Base-by-base conservation (phyloP, 2,329 filamentous ascomycete species). In the Didymellaceae sp. region DNA sequence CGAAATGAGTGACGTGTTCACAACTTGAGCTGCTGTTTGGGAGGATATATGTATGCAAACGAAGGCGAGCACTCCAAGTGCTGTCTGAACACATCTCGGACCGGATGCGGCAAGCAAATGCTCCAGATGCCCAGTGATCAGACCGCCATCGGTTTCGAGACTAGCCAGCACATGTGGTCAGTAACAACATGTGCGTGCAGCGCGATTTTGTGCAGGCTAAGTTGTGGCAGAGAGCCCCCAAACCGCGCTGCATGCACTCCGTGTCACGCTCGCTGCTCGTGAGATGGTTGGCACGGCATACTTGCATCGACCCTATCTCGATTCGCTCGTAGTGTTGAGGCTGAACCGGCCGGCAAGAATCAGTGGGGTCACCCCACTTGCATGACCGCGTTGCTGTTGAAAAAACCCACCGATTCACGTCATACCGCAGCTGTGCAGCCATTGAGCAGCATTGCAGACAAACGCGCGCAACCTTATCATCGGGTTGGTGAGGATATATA, bases 351-450 rank as follows among this genome's bases (percentile, higher is more conserved):
- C 32, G 31, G 38, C 38, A 25, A 26, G 26, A 18, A 17, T 45
- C 38, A 26, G 44, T 48, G 43, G 33, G 24, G 41, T 52, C 41
- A 45, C 48, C 48, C 48, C 48, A 52, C 48, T 38, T 44, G 32
- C 28, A 26, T 17, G 37, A 32, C 45, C 42, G 45, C 40, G 30
- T 48, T 52, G 40, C 25, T 34, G 39, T 38, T 34, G 40, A 40
- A 33, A 50, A 25, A 31, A 33, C 32, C 50, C 50, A n/a, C n/a
- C n/a, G n/a, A n/a, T n/a, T n/a, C n/a, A 53, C 50, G 50, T 53
- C 50, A 53, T 53, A 37, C 25, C 38, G 42, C 42, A 52, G 37
- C 42, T 45, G 11, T 22, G 42, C 48, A 46, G 42, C 42, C 42
- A 42, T 42, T 52, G 37, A 45, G 45, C 45, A 48, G 20, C 39